phyloP scores from a whole-genome alignment of 2,329 filamentous ascomycete genomes.

The Phialophora verrucosa region DNA sequence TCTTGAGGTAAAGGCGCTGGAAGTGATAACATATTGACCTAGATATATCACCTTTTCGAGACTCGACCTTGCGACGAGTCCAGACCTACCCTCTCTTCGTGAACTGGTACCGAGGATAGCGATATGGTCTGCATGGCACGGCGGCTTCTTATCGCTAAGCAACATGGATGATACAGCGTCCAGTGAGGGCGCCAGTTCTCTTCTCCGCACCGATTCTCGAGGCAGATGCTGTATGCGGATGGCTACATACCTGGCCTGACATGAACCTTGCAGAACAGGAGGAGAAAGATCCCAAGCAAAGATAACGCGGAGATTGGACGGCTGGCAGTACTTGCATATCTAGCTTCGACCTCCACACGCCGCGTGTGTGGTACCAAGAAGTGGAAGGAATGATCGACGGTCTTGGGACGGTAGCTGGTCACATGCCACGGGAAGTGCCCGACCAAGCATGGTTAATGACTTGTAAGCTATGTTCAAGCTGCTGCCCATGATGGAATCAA shows the following conservation, averaged over 20 bases:
- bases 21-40: not conserved
- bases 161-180: not conserved
- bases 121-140: not conserved
- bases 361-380: constrained; percentile 3
- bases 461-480: no score
- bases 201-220: not conserved
- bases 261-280: not conserved
- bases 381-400: constrained; percentile 3
- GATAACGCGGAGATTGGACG: not conserved
- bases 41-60: not conserved
- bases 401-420: constrained; percentile 3
- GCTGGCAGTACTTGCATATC: constrained; percentile 3
- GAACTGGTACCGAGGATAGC: not conserved
- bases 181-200: not conserved
- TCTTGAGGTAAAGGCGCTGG: not conserved
- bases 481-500: not conserved
- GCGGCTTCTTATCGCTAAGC: not conserved
- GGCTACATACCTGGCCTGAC: not conserved
- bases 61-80: not conserved
- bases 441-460: not conserved
- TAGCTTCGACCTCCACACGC: not conserved
- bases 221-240: not conserved
- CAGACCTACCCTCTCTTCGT: not conserved
- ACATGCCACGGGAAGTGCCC: constrained; percentile 10
- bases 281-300: not conserved